Evolutionary conservation across 2,329 filamentous ascomycete species (phyloP), one percentile per base, ranked within the genome.

Genomic region (Monosporascus sp.): DNA sequence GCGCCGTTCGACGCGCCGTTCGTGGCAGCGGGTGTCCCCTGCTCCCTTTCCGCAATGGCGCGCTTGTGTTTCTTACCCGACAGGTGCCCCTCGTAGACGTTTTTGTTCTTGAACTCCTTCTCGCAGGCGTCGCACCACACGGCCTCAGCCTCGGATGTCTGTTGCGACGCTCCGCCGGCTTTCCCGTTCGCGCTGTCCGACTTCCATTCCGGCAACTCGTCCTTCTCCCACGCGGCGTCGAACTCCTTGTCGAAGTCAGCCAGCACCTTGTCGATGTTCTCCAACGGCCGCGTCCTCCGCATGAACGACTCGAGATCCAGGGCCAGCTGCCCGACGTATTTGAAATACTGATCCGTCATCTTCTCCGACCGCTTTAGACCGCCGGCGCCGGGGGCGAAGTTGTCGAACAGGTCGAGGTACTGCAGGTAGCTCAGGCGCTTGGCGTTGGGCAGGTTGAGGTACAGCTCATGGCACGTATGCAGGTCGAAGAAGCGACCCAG

Each of bases 101-200:
- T 96, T 60, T 94, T 85, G 65, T 97, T 97, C 65, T 89, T 91
- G 74, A 97, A 99, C 55, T 93, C 90, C 72, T 92, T 97, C 67
- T 94, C 88, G 68, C 94, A 99, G 58, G 92, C 91, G 6, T 87
- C 79, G 65, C 94, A 99, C 88, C 89, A 97, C 17, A 91, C 80
- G 0, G 88, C 89, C 50, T 91, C 86, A 1, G 64, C 77, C 65
- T 66, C 65, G 52, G 70, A 74, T 2, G 68, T 31, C 3, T 72
- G 48, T 27, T 63, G 63, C 0, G 71, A 61, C 2, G 73, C 57
- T 0, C 72, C 74, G 38, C 72, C 72, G 17, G 72, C 38, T 22
- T 73, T 69, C 20, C 73, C 59, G 7, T 64, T 58, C 3, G 65
- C 66, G 51, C 74, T 69, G 46, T 89, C 85, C 43, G 77, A 73